These are phyloP conservation scores for Stachybotrys echinatus DNA, from an alignment of 2,329 filamentous ascomycete species.

Conservation along the genomic window DNA sequence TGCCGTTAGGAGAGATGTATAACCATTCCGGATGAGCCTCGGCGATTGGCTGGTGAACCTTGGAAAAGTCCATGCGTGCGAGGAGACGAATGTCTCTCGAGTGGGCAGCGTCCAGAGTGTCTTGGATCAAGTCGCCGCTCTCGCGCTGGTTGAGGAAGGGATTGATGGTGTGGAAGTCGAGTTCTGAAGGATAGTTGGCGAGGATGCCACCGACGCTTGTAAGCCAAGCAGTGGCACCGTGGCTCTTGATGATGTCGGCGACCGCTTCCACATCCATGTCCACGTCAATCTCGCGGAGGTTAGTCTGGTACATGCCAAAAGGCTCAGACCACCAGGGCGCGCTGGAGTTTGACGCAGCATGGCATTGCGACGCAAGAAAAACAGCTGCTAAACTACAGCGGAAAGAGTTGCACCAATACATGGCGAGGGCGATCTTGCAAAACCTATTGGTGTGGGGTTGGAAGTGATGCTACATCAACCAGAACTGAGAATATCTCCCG, in stretches of 20 bases:
- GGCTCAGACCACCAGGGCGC: constrained; percentile 7
- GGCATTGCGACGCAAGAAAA: background rate
- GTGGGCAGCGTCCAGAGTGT: constrained; percentile 7
- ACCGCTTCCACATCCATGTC: constrained; percentile 9
- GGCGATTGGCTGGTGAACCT: constrained; percentile 6
- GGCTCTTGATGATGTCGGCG: constrained; percentile 6
- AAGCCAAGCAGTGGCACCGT: constrained; percentile 9
- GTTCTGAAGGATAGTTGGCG: constrained; percentile 8
- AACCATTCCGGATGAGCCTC: constrained; percentile 11
- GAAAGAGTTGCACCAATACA: background rate
- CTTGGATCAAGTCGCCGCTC: constrained; percentile 10
- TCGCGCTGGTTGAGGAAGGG: constrained; percentile 3
- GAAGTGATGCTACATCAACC: too few relatives aligned
- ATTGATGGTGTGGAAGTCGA: constrained; percentile 8
- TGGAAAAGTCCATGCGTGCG: constrained; percentile 12
- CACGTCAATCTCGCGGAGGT: constrained; percentile 10
- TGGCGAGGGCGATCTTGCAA: background rate
- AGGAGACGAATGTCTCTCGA: constrained; percentile 5
- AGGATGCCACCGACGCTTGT: constrained; percentile 9
- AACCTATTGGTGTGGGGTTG: too few relatives aligned
- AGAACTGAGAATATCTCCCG: too few relatives aligned
- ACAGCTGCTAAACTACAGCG: background rate
- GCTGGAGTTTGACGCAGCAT: background rate
- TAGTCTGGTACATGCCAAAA: constrained; percentile 11
- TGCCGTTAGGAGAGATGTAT: constrained; percentile 8